Conservation (phyloP, 164 flowering plant species). For the Annona squamosa region DNA sequence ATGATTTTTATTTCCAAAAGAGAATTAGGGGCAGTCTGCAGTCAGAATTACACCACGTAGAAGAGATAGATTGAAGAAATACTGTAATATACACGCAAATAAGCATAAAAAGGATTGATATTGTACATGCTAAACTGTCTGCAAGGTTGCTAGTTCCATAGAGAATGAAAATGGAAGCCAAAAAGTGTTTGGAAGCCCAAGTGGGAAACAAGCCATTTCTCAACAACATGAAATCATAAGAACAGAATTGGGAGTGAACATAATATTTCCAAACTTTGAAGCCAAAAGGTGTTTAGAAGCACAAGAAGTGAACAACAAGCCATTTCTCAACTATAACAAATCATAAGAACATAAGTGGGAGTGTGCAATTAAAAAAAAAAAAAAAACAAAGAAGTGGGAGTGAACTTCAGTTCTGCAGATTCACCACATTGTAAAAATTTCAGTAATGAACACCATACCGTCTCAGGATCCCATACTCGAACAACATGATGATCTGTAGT, state of each 20-base stretch:
- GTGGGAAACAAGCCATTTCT: not conserved
- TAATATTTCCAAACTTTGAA: not conserved
- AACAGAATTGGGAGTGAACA: not conserved
- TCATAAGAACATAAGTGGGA: not conserved
- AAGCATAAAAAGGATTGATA: too few relatives aligned
- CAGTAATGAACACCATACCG: slow-evolving; percentile 37
- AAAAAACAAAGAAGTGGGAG: too few relatives aligned
- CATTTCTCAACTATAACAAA: not conserved
- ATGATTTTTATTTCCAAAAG: too few relatives aligned
- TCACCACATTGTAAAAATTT: not conserved
- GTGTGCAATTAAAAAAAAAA: not conserved
- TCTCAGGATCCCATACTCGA: slow-evolving; percentile 90
- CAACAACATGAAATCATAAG: not conserved
- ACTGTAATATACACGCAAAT: too few relatives aligned
- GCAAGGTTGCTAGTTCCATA: not conserved
- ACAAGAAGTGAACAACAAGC: not conserved
- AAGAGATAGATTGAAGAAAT: too few relatives aligned
- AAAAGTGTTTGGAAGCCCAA: not conserved
- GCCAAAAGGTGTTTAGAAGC: not conserved
- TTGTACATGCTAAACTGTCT: not conserved
- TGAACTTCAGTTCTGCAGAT: not conserved
- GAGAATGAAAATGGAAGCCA: not conserved
- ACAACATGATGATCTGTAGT: slow-evolving; percentile 78
- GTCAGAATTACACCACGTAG: too few relatives aligned
- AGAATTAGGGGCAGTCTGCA: too few relatives aligned